Conservation (phyloP, 1,139 yeast genomes). For the Tardiomyces blankii region DNA sequence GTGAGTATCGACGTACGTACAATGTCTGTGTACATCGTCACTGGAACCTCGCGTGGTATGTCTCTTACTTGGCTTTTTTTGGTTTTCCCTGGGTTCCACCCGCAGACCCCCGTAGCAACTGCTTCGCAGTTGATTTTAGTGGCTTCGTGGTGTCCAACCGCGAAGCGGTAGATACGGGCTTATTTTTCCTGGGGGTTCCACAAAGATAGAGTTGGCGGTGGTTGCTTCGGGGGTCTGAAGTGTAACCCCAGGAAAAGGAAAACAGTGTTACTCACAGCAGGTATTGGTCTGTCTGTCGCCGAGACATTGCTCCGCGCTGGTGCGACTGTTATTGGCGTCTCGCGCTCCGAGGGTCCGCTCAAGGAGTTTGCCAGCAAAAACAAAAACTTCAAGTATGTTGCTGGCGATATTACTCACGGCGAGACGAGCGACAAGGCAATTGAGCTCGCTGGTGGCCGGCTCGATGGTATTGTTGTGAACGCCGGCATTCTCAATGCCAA, state of each 20-base stretch:
- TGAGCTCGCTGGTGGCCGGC: conserved; percentile 46
- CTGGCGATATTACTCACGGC: conserved; percentile 56
- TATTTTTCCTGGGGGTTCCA: no score
- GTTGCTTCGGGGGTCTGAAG: no score
- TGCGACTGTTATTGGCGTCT: conserved; percentile 55
- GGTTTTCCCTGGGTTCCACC: no score
- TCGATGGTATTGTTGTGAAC: conserved; percentile 68
- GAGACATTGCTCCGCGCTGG: conserved; percentile 35
- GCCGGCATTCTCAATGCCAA: conserved; percentile 89
- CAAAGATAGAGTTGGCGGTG: no score
- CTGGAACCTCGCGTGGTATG: conserved; percentile 10
- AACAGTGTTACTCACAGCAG: no score
- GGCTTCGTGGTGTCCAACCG: no score
- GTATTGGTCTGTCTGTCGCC: conserved; percentile 71
- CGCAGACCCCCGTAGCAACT: no score
- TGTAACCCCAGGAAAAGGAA: no score
- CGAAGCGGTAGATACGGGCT: no score
- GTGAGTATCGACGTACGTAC: no score
- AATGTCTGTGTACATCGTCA: conserved; percentile 12
- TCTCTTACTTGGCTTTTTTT: no score
- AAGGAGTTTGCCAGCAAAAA: conserved; percentile 15
- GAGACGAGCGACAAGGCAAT: conserved; percentile 33
- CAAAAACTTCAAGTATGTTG: conserved; percentile 32
- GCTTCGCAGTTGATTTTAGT: no score
- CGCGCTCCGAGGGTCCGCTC: conserved; percentile 47